Base-by-base conservation (phyloP, 805 yeast genomes). In the Brettanomyces anomalus region DNA sequence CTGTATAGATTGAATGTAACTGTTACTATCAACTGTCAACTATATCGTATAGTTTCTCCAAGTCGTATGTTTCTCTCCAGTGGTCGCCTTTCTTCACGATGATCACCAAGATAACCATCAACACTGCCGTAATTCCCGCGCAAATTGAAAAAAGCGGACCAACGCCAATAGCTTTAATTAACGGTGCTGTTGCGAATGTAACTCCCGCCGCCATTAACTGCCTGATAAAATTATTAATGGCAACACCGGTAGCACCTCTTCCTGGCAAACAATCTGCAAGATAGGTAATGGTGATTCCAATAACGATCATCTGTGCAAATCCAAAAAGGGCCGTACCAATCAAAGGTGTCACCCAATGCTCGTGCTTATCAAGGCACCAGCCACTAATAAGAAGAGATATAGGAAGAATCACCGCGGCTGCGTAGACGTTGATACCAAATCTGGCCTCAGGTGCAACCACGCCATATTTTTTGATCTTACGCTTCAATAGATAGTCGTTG, bases 231-330 rank as follows among this genome's bases (percentile, higher is more conserved):
- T 86, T 87, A 54, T 84, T 86, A 40, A 87, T 59, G 0, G 95
- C 95, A 39, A 86, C 85, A 1, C 94, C 95, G 0, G 95, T 83
- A 13, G 95, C 89, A 35, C 95, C 94, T 52, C 80, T 72, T 0
- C 95, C 94, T 0, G 96, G 95, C 37, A 87, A 67, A 1, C 87
- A 77, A 55, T 86, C 96, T 1, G 86, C 88, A 44, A 86, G 64
- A 54, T 85, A 87, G 0, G 95, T 85, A 3, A 81, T 75, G 0
- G 87, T 81, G 7, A 85, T 77, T 3, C 94, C 93, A 50, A 85
- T 85, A 3, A 84, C 76, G 61, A 85, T 76, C 93, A 86, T 83
- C 30, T 85, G 78, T 0, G 90, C 85, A 55, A 81, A 77, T 0
- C 96, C 96, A 59, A 81, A 85, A 5, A 85, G 45, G 1, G 89